Conservation (phyloP, 768 basidiomycete species). For the Antrodiella citrinella region DNA sequence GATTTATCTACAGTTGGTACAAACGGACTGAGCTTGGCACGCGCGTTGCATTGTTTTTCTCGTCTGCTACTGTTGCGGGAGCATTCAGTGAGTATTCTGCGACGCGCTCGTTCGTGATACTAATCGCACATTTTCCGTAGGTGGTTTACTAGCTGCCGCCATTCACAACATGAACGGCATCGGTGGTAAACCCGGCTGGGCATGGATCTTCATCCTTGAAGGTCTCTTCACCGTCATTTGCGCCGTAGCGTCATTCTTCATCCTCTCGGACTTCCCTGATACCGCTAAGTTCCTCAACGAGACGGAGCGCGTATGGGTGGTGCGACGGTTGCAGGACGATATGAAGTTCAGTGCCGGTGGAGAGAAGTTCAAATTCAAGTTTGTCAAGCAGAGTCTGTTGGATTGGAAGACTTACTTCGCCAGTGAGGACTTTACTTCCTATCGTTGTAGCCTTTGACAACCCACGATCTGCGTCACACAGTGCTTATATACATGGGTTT, state of each 20-base stretch:
- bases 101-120: neutral
- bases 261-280: constrained; percentile 75
- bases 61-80: constrained; percentile 71
- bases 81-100: constrained; percentile 47
- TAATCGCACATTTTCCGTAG: constrained; percentile 22
- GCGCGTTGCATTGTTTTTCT: constrained; percentile 70
- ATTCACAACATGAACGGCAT: constrained; percentile 67
- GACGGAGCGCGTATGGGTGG: constrained; percentile 56
- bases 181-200: constrained; percentile 55
- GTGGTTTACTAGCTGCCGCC: constrained; percentile 56
- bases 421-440: constrained; percentile 42
- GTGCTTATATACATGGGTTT: constrained; percentile 70
- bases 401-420: constrained; percentile 73
- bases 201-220: constrained; percentile 71
- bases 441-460: neutral
- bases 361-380: constrained; percentile 42
- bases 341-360: constrained; percentile 60
- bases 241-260: constrained; percentile 55
- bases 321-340: constrained; percentile 58
- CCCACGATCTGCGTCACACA: too few species aligned
- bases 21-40: constrained; percentile 67
- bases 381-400: constrained; percentile 49
- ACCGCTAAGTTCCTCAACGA: constrained; percentile 62
- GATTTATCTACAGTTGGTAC: constrained; percentile 53
- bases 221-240: constrained; percentile 60